Evolutionary conservation across 148 eudicot species (phyloP).

Genomic region (Rhododendron ferrugineum): DNA sequence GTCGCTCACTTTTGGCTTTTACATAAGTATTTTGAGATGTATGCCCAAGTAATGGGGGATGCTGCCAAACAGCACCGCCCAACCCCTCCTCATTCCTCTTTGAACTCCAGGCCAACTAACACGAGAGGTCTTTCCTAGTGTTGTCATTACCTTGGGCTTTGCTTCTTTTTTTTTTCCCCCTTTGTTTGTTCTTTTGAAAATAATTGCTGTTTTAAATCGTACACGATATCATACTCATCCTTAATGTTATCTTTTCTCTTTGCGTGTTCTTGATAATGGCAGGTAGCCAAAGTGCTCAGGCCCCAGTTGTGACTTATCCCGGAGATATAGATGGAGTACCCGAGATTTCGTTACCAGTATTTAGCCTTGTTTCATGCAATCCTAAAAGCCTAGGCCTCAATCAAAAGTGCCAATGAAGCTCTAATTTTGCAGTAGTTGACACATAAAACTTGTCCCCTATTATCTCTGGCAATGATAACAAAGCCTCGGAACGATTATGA

Average conservation of each 20-base stretch:
- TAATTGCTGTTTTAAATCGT: not conserved
- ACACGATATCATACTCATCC: too few species aligned
- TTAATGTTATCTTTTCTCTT: not conserved
- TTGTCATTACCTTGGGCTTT: not conserved
- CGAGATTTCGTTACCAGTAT: constrained; percentile 59
- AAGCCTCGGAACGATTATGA: too few species aligned
- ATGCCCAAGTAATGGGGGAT: not conserved
- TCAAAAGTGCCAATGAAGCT: too few species aligned
- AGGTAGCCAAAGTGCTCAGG: constrained; percentile 36
- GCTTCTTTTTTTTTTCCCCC: not conserved
- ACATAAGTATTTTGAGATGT: not conserved
- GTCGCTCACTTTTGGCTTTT: not conserved
- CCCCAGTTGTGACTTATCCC: constrained; percentile 42
- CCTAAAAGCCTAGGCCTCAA: too few species aligned
- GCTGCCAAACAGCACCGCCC: too few species aligned
- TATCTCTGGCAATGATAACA: too few species aligned
- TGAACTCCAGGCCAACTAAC: not conserved
- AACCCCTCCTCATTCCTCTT: not conserved
- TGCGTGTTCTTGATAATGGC: constrained; percentile 1
- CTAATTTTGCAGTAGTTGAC: too few species aligned
- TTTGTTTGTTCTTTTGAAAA: not conserved
- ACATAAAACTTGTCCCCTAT: too few species aligned
- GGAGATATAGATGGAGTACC: constrained; percentile 51
- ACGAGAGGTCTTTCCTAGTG: not conserved
- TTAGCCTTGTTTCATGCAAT: constrained; percentile 49